phyloP scores from a whole-genome alignment of 2,329 filamentous ascomycete species.

The Metarhizium guizhouense region DNA sequence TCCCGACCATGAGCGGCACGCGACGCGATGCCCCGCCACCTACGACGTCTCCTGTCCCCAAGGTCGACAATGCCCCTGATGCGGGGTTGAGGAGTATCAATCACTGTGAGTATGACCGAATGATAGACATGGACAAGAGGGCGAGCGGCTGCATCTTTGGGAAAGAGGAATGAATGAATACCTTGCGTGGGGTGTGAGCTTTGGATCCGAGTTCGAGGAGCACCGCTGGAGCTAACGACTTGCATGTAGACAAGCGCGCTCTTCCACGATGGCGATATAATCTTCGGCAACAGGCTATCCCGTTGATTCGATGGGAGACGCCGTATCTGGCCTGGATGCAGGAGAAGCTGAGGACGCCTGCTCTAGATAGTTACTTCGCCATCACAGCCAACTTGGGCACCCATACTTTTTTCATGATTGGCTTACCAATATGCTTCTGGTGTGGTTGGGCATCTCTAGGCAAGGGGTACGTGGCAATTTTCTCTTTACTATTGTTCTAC shows the following conservation, averaged over 20 bases:
- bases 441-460: slow-evolving; percentile 80
- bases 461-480: slow-evolving; percentile 60
- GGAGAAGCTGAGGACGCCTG: slow-evolving; percentile 66
- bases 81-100: slow-evolving; percentile 74
- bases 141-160: background rate
- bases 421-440: slow-evolving; percentile 93
- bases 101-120: slow-evolving; percentile 48
- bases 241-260: slow-evolving; percentile 60
- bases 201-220: background rate
- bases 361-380: slow-evolving; percentile 93
- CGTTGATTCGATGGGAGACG: slow-evolving; percentile 88
- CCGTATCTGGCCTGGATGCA: slow-evolving; percentile 87
- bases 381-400: slow-evolving; percentile 94
- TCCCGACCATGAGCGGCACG: slow-evolving; percentile 21
- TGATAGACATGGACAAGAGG: too few relatives aligned
- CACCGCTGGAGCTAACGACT: slow-evolving; percentile 4
- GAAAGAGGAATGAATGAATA: background rate
- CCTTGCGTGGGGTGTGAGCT: background rate
- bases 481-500: slow-evolving; percentile 2
- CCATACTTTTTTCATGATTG: slow-evolving; percentile 98
- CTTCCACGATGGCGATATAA: slow-evolving; percentile 85
- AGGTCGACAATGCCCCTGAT: slow-evolving; percentile 35
- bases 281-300: slow-evolving; percentile 72
- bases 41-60: slow-evolving; percentile 7
- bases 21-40: slow-evolving; percentile 23